phyloP scores from a whole-genome alignment of 306 rosid species.

The Leucaena leucocephala region DNA sequence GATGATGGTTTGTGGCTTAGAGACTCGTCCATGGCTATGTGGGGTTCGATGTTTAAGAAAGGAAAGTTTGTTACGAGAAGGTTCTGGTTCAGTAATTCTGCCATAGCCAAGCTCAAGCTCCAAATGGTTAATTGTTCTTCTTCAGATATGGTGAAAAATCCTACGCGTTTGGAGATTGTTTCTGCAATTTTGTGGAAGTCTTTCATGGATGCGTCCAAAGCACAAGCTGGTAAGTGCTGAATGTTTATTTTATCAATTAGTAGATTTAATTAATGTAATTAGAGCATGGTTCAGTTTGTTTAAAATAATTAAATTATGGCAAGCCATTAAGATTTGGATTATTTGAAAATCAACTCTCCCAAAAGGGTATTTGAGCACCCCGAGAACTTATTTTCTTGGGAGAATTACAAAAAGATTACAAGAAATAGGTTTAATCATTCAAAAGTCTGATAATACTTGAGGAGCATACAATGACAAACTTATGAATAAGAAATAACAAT shows the following conservation, averaged over 20 bases:
- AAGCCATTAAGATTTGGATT: background rate
- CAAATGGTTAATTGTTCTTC: constrained; percentile 5
- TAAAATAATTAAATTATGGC: background rate
- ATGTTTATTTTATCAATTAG: background rate
- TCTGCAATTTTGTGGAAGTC: constrained; percentile 58
- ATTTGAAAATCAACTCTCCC: background rate
- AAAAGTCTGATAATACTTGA: too few relatives aligned
- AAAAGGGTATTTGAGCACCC: too few relatives aligned
- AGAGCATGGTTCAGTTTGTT: background rate
- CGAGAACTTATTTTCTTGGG: too few relatives aligned
- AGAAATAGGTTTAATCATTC: too few relatives aligned
- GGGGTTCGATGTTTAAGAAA: constrained; percentile 12
- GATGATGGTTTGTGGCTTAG: background rate
- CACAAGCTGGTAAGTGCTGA: constrained; percentile 3
- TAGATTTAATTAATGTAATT: background rate
- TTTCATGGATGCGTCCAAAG: constrained; percentile 36
- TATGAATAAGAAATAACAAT: too few relatives aligned
- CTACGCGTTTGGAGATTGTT: constrained; percentile 48
- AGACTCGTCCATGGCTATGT: constrained; percentile 6
- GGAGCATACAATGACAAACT: too few relatives aligned
- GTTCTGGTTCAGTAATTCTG: constrained; percentile 42
- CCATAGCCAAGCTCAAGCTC: constrained; percentile 41
- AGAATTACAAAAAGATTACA: too few relatives aligned
- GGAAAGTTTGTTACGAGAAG: constrained; percentile 37
- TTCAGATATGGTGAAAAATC: background rate